phyloP scores from a whole-genome alignment of 805 yeast genomes.

The Barnettozyma siamensis region DNA sequence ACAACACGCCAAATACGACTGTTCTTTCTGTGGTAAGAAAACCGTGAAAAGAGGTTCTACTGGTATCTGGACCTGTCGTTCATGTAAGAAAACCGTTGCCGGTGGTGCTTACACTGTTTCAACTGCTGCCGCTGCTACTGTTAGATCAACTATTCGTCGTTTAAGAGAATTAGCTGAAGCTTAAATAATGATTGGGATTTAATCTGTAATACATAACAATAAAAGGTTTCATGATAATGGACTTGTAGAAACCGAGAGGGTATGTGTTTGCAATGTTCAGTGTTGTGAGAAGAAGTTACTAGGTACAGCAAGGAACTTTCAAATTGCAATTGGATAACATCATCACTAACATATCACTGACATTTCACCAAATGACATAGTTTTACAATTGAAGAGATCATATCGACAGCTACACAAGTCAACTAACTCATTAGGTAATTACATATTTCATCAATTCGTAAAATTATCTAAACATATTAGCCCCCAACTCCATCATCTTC shows the following conservation, averaged over 20 bases:
- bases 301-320: too few species aligned
- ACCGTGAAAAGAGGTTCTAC: conserved; percentile 95
- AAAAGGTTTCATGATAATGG: conserved; percentile 22
- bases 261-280: too few species aligned
- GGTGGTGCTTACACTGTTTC: conserved; percentile 99
- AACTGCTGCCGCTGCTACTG: conserved; percentile 99
- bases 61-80: conserved; percentile 98
- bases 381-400: too few species aligned
- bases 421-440: not conserved
- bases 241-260: too few species aligned
- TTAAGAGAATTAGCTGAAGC: conserved; percentile 99
- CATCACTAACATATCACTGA: too few species aligned
- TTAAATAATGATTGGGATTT: conserved; percentile 39
- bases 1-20: conserved; percentile 98
- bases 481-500: too few species aligned
- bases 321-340: too few species aligned
- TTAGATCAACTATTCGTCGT: conserved; percentile 99
- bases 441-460: not conserved
- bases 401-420: not conserved
- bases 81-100: conserved; percentile 95
- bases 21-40: conserved; percentile 99
- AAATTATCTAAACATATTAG: not conserved
- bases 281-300: too few species aligned
- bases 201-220: conserved; percentile 13
- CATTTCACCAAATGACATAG: too few species aligned